phyloP scores from a whole-genome alignment of 192 early-diverging fungal genomes.

The Pilaira anomala region DNA sequence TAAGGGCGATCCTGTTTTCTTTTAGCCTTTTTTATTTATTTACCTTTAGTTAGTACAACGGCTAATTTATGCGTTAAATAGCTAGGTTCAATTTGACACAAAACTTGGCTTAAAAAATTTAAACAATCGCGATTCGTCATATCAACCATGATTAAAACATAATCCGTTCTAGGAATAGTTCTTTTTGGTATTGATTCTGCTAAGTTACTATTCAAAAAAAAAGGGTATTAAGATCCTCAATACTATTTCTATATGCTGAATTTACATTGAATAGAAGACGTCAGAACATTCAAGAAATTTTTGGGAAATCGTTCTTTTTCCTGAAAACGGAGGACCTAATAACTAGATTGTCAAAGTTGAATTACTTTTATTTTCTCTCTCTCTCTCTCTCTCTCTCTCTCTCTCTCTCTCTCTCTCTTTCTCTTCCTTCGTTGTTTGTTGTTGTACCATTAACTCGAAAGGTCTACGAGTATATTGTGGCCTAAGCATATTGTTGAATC shows the following conservation, averaged over 20 bases:
- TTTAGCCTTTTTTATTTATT: neutral
- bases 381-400: neutral
- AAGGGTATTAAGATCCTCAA: neutral
- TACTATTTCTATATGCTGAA: neutral
- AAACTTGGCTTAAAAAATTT: neutral
- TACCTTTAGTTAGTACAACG: slow-evolving; percentile 18
- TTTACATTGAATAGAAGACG: slow-evolving; percentile 24
- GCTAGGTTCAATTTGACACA: slow-evolving; percentile 2
- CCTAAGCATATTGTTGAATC: slow-evolving; percentile 7
- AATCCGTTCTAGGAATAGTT: slow-evolving; percentile 5
- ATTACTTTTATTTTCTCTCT: neutral
- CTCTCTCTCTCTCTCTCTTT: too few species aligned
- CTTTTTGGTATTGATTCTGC: neutral
- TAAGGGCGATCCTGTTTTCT: too few species aligned
- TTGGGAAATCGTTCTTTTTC: slow-evolving; percentile 21
- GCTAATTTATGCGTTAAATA: slow-evolving; percentile 10
- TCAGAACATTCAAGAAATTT: slow-evolving; percentile 9
- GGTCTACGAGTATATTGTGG: slow-evolving; percentile 17
- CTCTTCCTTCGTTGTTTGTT: too few species aligned
- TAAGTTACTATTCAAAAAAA: slow-evolving; percentile 1
- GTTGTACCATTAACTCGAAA: slow-evolving; percentile 12
- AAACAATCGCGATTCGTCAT: slow-evolving; percentile 17
- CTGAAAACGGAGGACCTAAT: slow-evolving; percentile 18
- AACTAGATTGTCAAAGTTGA: slow-evolving; percentile 3
- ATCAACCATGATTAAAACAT: slow-evolving; percentile 22